Evolutionary conservation across 306 rosid genomes (phyloP), one percentile per base, ranked within the genome.

Genomic region (Calophaca sinica): DNA sequence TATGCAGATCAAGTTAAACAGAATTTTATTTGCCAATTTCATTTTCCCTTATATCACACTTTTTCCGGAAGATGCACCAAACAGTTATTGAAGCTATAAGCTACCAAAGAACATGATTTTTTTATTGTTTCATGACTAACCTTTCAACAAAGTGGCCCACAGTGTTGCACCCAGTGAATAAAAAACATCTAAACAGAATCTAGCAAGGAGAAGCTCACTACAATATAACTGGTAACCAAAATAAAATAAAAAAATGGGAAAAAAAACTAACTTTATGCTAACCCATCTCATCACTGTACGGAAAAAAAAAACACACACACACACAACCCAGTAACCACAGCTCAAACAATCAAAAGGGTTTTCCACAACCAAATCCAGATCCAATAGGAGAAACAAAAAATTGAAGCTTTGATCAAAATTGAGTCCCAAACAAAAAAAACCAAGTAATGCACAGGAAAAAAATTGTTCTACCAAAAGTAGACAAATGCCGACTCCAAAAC

Each of bases 401-500:
- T 48, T 65, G 41, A 35, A 58, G 79, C 51, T 61, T 84, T 12
- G 42, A 72, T 80, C 77, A 73, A 72, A 72, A 62, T 62, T 45
- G 51, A 59, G 31, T 2, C 4, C 38, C 52, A 54, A 64, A 80
- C 53, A 36, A 62, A 74, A 81, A 57, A 74, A 81, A 57, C 31
- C 74, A 36, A 70, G 15, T 87, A 79, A 86, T 81, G 92, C 76
- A 52, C 59, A 38, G 48, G n/a, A n/a, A 69, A 60, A 54, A 68
- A 15, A 28, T 32, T 1, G 73, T 2, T 51, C 3, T 32, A 68
- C 6, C 5, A 6, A 15, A 20, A 20, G 61, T 29, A 51, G 68
- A 3, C 4, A 65, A 73, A 77, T 78, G 85, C 72, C 28, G 82
- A 67, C 14, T 74, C 38, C 6, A 31, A 33, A 36, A 72, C 68